Conservation (phyloP, 768 basidiomycete genomes). For the Chalciporus chontae region DNA sequence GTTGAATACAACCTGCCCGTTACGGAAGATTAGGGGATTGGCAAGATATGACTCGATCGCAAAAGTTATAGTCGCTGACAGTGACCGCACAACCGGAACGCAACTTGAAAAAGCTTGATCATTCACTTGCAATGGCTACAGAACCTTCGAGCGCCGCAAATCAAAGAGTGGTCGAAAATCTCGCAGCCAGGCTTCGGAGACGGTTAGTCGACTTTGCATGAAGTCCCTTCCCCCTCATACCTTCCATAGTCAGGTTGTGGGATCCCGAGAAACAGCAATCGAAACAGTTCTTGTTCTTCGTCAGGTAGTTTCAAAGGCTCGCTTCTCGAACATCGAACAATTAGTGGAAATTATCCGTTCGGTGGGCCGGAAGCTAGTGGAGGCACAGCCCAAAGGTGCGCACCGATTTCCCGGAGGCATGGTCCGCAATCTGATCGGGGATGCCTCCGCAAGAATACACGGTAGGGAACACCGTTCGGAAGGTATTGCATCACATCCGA, state of each 20-base stretch:
- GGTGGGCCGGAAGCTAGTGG: slow-evolving; percentile 77
- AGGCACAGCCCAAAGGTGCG: slow-evolving; percentile 93
- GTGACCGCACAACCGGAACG: neutral
- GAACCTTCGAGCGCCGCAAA: slow-evolving; percentile 37
- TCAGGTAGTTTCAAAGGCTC: slow-evolving; percentile 84
- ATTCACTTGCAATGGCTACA: slow-evolving; percentile 39
- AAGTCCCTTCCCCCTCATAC: slow-evolving; percentile 4
- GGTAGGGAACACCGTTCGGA: slow-evolving; percentile 91
- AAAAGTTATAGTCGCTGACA: neutral
- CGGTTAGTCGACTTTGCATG: slow-evolving; percentile 46
- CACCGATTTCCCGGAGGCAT: slow-evolving; percentile 6
- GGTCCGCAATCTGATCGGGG: slow-evolving; percentile 6
- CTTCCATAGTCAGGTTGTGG: slow-evolving; percentile 75
- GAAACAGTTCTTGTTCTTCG: slow-evolving; percentile 87
- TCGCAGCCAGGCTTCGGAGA: slow-evolving; percentile 67
- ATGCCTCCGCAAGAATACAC: slow-evolving; percentile 67
- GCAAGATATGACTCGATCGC: slow-evolving; percentile 17
- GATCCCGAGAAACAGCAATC: slow-evolving; percentile 83
- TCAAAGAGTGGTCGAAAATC: slow-evolving; percentile 61
- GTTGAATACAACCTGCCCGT: neutral
- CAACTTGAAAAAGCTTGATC: neutral
- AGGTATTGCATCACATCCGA: slow-evolving; percentile 88
- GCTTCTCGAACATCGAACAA: slow-evolving; percentile 84
- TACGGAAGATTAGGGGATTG: slow-evolving; percentile 13
- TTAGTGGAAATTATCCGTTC: slow-evolving; percentile 73